A percentile compares a stretch with the other conserved stretches of the same genome.
Evolutionary conservation across 495 filamentous ascomycete species (phyloP).

Genomic region (Penicillium atrosanguineum): DNA sequence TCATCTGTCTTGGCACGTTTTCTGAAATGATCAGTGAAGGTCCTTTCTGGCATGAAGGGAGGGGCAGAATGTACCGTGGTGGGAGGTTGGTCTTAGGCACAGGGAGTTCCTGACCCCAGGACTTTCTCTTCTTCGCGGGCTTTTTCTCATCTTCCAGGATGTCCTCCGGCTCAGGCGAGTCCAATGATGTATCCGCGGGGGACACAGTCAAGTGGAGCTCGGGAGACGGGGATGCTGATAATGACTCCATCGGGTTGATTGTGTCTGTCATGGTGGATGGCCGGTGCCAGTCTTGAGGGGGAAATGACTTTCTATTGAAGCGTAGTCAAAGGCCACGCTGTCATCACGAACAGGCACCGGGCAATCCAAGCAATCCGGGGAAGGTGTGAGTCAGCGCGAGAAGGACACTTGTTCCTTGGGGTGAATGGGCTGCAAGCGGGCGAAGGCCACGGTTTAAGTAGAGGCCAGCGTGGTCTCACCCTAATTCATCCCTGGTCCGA

Average conservation of each 20-base stretch:
- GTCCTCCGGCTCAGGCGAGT: conserved; percentile 22
- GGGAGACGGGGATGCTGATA: conserved; percentile 30
- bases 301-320: conserved; percentile 1
- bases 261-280: conserved; percentile 36
- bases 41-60: neutral
- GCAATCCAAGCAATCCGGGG: conserved; percentile 18
- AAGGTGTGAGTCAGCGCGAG: conserved; percentile 24
- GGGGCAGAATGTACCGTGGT: conserved; percentile 67
- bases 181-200: conserved; percentile 48
- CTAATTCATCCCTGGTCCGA: neutral
- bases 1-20: conserved; percentile 99
- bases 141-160: conserved; percentile 62
- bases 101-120: conserved; percentile 96
- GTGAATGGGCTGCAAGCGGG: conserved; percentile 10
- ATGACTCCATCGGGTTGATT: conserved; percentile 34
- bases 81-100: conserved; percentile 96
- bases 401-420: conserved; percentile 36
- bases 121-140: conserved; percentile 92
- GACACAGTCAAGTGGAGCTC: conserved; percentile 49
- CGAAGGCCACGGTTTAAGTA: conserved; percentile 33
- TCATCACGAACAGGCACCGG: conserved; percentile 34
- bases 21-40: conserved; percentile 37
- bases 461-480: conserved; percentile 47
- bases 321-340: conserved; percentile 33
- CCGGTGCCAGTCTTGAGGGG: conserved; percentile 22